A percentile compares a stretch with the other conserved stretches of the same genome.
These are phyloP conservation scores for Echium plantagineum DNA, from an alignment of 257 asterid genomes.

Conservation along the genomic window DNA sequence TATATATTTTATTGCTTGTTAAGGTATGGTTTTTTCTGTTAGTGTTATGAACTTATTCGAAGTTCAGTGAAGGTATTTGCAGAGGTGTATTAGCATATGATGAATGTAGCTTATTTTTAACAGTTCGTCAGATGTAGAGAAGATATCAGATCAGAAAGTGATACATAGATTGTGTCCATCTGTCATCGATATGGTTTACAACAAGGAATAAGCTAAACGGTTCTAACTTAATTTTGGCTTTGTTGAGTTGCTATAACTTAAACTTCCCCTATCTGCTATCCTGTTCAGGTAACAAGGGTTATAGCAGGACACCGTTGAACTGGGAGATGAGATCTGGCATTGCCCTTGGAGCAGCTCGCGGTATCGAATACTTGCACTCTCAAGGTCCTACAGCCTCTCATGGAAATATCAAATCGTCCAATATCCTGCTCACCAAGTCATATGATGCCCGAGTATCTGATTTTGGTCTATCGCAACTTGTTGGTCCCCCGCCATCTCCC, in stretches of 20 bases:
- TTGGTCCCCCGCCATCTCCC: slow-evolving; percentile 33
- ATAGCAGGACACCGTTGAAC: slow-evolving; percentile 26
- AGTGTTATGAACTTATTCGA: not conserved
- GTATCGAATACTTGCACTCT: slow-evolving; percentile 29
- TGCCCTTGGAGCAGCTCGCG: slow-evolving; percentile 37
- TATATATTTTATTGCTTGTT: not conserved
- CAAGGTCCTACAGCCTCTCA: slow-evolving; percentile 26
- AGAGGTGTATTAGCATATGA: not conserved
- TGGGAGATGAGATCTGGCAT: slow-evolving; percentile 32
- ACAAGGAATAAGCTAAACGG: too few relatives aligned
- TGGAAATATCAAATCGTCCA: slow-evolving; percentile 39
- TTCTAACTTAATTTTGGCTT: too few relatives aligned
- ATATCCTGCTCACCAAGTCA: slow-evolving; percentile 30
- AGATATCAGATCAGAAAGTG: too few relatives aligned
- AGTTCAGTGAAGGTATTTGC: not conserved
- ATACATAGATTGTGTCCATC: too few relatives aligned
- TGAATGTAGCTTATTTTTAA: not conserved
- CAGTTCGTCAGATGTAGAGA: not conserved
- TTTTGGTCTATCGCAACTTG: slow-evolving; percentile 30
- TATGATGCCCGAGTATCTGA: slow-evolving; percentile 29
- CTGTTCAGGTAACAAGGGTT: slow-evolving; percentile 27
- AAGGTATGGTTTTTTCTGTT: not conserved
- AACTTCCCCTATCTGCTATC: not conserved
- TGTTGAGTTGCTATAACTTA: not conserved
- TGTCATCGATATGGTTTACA: too few relatives aligned